These are phyloP conservation scores for Harrya chromipes DNA, from an alignment of 768 basidiomycete genomes.

Conservation along the genomic window DNA sequence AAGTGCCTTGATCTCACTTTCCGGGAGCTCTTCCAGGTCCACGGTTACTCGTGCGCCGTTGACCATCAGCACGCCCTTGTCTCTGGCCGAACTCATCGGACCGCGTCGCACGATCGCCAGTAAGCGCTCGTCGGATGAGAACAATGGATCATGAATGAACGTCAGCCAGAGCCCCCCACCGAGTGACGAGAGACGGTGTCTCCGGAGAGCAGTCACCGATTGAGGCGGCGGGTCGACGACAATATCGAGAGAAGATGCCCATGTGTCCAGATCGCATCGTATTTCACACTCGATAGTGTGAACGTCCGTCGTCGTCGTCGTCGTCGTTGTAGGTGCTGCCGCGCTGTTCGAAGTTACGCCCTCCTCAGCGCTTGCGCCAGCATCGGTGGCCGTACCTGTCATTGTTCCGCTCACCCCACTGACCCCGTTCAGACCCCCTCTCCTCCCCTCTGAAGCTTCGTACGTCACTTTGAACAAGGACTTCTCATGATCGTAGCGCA, in stretches of 20 bases:
- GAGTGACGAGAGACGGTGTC: constrained; percentile 80
- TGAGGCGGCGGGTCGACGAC: constrained; percentile 92
- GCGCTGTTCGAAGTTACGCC: background rate
- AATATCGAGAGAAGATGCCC: constrained; percentile 80
- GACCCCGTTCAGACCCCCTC: constrained; percentile 25
- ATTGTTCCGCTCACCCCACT: constrained; percentile 16
- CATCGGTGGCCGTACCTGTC: background rate
- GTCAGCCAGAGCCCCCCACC: constrained; percentile 96
- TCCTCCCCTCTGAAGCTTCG: constrained; percentile 56
- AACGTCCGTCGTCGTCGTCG: constrained; percentile 22
- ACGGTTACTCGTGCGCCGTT: constrained; percentile 85
- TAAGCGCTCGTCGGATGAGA: constrained; percentile 73
- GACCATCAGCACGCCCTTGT: constrained; percentile 81
- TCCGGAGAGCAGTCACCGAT: constrained; percentile 73
- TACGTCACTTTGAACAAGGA: constrained; percentile 82
- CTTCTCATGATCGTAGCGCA: constrained; percentile 87
- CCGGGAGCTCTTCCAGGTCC: constrained; percentile 85
- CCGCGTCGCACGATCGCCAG: constrained; percentile 73
- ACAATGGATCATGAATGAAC: constrained; percentile 79
- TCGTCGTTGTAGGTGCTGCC: background rate
- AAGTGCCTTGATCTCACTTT: constrained; percentile 80
- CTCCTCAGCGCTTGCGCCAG: constrained; percentile 18
- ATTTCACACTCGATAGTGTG: constrained; percentile 84
- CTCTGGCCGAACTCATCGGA: constrained; percentile 50
- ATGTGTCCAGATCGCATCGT: constrained; percentile 88